Base-by-base conservation (phyloP, 352 stramenopile species). In the Phytophthora idaei region DNA sequence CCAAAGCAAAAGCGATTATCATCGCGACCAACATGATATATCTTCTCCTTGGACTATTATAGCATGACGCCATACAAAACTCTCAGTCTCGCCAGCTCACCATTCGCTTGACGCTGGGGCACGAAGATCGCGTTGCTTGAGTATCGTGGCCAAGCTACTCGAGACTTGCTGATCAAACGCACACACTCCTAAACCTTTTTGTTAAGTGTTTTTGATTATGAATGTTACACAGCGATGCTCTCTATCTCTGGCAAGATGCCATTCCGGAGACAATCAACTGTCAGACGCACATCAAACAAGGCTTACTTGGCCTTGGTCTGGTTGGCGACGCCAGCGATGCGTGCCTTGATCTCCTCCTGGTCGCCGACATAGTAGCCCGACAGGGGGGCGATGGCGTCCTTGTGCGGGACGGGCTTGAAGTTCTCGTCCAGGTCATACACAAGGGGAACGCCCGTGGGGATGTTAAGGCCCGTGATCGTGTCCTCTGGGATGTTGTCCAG, bases 351-450 rank as follows among this genome's bases (percentile, higher is more conserved):
- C 61, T 97, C 96, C 57, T 98, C 96, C 77, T 98, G 94, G 84
- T 99, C 96, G 71, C 97, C 97, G 15, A 95, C 72, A 68, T 95
- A 95, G 64, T 81, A 76, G 53, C 71, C 87, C 1, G 75, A 80
- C 47, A 99, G 76, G 1, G 86, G 87, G 39, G 67, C 90, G 55
- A 98, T 98, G 48, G 95, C 95, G 57, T 98, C 91, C 37, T 87
- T 73, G 77, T 99, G 92, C 29, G 84, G 85, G 69, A 99, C 94
- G 1, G 94, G 89, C 67, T 98, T 98, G 66, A 99, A 83, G 83
- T 99, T 93, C 61, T 99, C 97, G 80, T 99, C 97, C 63, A 99
- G 70, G 74, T 99, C 93, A 85, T 98, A 99, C 64, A 99, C 90
- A 32, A 99, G 85, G 28, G 97, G 97, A 47, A 97, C 91, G 36